These are phyloP conservation scores for Penicillium griseofulvum DNA, from an alignment of 2,329 filamentous ascomycete genomes.

Conservation along the genomic window DNA sequence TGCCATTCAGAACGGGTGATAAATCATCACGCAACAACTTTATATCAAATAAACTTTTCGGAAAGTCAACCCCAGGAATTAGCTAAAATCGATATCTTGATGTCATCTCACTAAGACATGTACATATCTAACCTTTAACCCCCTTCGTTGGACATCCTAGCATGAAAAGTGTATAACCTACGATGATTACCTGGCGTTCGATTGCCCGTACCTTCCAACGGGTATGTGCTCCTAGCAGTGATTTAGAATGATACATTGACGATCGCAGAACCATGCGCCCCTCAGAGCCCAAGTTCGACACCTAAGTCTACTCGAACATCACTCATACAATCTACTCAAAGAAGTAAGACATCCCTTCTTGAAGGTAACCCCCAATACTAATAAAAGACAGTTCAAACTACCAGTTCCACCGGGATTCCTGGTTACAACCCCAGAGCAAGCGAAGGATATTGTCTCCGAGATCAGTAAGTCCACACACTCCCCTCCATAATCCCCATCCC, in stretches of 20 bases:
- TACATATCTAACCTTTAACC: neutral
- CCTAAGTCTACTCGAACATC: conserved; percentile 1
- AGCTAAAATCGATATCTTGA: neutral
- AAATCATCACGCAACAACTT: neutral
- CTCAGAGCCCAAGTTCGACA: neutral
- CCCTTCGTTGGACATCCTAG: neutral
- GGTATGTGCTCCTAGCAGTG: neutral
- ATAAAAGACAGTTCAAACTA: conserved; percentile 22
- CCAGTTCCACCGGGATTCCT: conserved; percentile 28
- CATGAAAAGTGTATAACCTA: neutral
- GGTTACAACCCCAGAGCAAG: conserved; percentile 22
- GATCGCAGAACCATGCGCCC: neutral
- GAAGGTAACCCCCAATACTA: neutral
- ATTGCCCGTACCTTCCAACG: conserved; percentile 1
- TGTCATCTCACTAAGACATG: conserved; percentile 1
- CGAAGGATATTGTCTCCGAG: conserved; percentile 23
- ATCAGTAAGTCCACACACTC: conserved; percentile 18
- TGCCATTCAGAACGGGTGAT: neutral
- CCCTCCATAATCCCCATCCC: neutral
- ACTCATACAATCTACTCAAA: conserved; percentile 2
- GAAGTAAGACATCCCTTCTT: neutral
- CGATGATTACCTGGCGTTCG: conserved; percentile 4
- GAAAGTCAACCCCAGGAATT: conserved; percentile 1
- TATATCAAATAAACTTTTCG: neutral
- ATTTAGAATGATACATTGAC: neutral